Evolutionary conservation across 2,329 filamentous ascomycete genomes (phyloP).

Genomic region (Verticillium klebahnii): DNA sequence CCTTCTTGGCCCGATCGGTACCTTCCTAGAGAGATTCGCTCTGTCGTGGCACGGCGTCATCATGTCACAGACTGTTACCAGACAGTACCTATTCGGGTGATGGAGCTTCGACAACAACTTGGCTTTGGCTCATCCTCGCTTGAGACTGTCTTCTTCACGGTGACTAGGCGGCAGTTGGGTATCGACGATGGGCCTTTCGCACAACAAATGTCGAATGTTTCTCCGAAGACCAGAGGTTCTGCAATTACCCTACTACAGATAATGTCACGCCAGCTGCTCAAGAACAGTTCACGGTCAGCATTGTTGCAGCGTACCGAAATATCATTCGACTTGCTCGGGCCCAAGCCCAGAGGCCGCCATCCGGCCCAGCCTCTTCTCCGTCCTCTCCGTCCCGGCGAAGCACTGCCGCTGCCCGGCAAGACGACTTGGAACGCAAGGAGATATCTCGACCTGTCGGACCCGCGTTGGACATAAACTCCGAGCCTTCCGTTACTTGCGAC

Average conservation of each 20-base stretch:
- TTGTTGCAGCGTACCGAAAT: not conserved
- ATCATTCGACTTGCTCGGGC: not conserved
- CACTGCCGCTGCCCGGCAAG: too few species aligned
- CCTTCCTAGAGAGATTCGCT: not conserved
- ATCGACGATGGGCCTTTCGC: conserved; percentile 27
- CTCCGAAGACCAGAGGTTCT: conserved; percentile 6
- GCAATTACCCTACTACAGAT: not conserved
- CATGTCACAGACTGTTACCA: conserved; percentile 25
- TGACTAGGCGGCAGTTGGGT: conserved; percentile 41
- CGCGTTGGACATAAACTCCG: too few species aligned
- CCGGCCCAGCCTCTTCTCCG: too few species aligned
- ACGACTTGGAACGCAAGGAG: too few species aligned
- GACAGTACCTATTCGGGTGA: conserved; percentile 48
- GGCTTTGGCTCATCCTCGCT: conserved; percentile 44
- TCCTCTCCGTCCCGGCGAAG: too few species aligned
- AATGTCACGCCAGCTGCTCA: not conserved
- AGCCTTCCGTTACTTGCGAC: too few species aligned
- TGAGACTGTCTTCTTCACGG: conserved; percentile 49
- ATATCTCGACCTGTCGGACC: too few species aligned
- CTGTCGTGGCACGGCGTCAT: conserved; percentile 29
- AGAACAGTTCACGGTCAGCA: not conserved
- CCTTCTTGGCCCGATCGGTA: not conserved
- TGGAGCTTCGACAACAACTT: conserved; percentile 47
- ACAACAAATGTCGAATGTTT: conserved; percentile 28
- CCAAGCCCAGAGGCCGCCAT: too few species aligned